These are phyloP conservation scores for Annulohypoxylon truncatum DNA, from an alignment of 2,329 filamentous ascomycete species.

Conservation along the genomic window DNA sequence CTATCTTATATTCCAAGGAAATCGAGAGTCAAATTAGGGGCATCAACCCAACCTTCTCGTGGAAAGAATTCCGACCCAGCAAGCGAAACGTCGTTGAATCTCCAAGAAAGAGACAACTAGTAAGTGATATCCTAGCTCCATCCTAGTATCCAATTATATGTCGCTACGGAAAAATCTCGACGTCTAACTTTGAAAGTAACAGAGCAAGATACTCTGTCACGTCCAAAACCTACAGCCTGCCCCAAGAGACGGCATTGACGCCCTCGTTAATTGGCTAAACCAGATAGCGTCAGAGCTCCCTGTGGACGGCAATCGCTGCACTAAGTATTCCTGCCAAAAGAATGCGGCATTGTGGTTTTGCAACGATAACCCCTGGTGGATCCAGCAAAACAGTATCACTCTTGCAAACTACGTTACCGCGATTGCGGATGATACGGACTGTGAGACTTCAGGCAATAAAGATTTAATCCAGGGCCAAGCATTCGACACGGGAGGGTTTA, in stretches of 20 bases:
- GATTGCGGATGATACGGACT: constrained; percentile 9
- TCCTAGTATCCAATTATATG: no score
- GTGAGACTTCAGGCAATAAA: constrained; percentile 1
- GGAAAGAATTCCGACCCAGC: constrained; percentile 17
- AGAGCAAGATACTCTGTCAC: constrained; percentile 26
- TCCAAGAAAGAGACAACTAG: neutral
- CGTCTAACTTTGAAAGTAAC: neutral
- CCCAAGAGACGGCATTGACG: neutral
- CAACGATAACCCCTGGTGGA: constrained; percentile 25
- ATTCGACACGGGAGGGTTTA: constrained; percentile 14
- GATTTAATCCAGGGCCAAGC: constrained; percentile 27
- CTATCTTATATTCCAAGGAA: constrained; percentile 4
- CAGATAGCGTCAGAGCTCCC: neutral
- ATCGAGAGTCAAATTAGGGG: constrained; percentile 25
- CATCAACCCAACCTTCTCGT: constrained; percentile 22
- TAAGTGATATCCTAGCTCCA: neutral
- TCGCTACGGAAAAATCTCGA: no score
- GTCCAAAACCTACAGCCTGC: constrained; percentile 27
- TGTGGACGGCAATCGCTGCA: constrained; percentile 10
- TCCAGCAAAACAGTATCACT: constrained; percentile 6
- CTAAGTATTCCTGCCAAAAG: constrained; percentile 8
- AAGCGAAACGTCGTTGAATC: neutral
- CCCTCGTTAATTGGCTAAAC: constrained; percentile 11
- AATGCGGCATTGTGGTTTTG: constrained; percentile 28
- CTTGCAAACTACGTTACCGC: constrained; percentile 6